A percentile compares a stretch with the other conserved stretches of the same genome.
phyloP scores from a whole-genome alignment of 768 basidiomycete genomes.

The Lactifluus subvellereus region DNA sequence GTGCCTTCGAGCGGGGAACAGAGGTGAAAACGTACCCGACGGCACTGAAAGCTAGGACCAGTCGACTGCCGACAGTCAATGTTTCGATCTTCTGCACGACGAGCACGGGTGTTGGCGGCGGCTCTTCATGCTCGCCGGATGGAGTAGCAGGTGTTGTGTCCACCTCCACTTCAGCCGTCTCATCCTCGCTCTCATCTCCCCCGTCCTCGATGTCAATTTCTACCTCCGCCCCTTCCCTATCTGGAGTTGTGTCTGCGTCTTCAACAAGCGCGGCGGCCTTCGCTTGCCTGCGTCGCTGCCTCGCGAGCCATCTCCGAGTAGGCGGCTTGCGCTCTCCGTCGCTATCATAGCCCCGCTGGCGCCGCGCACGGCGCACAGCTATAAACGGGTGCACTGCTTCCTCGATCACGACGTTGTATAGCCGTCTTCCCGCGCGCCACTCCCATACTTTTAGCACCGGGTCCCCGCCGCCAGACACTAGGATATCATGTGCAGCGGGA shows the following conservation, averaged over 20 bases:
- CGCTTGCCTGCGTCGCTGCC: conserved; percentile 24
- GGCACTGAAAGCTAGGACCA: conserved; percentile 56
- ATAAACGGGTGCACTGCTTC: conserved; percentile 36
- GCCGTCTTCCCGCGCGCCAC: conserved; percentile 58
- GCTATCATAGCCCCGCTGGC: conserved; percentile 26
- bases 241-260: background rate
- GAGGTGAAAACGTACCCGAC: conserved; percentile 52
- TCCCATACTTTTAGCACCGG: conserved; percentile 70
- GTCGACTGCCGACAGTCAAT: conserved; percentile 32
- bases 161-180: background rate
- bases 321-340: conserved; percentile 24
- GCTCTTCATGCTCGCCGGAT: conserved; percentile 1
- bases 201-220: conserved; percentile 27
- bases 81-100: conserved; percentile 27
- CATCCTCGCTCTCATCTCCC: conserved; percentile 33
- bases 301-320: conserved; percentile 19
- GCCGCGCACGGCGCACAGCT: conserved; percentile 33
- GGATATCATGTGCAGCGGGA: conserved; percentile 32
- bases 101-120: conserved; percentile 3
- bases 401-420: conserved; percentile 47
- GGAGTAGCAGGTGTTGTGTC: background rate
- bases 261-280: background rate
- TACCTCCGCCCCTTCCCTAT: background rate
- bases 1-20: background rate
- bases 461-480: conserved; percentile 91